Evolutionary conservation across 306 rosid species (phyloP).

Genomic region (Cucurbita maxima): DNA sequence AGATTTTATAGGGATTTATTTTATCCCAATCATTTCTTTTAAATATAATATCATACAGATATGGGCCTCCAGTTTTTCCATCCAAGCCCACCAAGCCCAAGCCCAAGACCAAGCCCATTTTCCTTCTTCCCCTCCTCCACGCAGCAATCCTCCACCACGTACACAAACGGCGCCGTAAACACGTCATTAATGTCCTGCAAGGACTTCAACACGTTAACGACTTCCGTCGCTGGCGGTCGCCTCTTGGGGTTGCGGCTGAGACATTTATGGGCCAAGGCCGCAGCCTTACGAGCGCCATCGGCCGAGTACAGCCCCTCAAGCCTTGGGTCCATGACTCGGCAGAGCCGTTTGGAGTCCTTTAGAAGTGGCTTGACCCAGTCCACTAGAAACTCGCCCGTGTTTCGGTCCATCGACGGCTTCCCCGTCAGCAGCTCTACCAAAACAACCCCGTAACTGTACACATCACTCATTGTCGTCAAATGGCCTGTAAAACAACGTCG

Average conservation of each 20-base stretch:
- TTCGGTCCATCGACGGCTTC: slow-evolving; percentile 39
- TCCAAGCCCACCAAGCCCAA: background rate
- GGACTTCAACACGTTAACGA: slow-evolving; percentile 36
- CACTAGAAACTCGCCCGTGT: slow-evolving; percentile 32
- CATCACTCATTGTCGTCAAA: slow-evolving; percentile 70
- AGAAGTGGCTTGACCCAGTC: slow-evolving; percentile 69
- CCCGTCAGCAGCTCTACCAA: slow-evolving; percentile 72
- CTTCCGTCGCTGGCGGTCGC: slow-evolving; percentile 54
- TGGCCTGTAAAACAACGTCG: slow-evolving; percentile 28
- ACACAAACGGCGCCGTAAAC: slow-evolving; percentile 49
- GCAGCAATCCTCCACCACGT: slow-evolving; percentile 26
- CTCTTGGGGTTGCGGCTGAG: slow-evolving; percentile 43
- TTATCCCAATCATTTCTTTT: background rate
- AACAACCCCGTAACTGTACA: slow-evolving; percentile 77
- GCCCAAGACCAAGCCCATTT: background rate
- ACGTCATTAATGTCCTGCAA: slow-evolving; percentile 44
- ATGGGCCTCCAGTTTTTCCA: slow-evolving; percentile 4
- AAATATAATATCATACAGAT: background rate
- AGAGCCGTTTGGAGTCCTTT: slow-evolving; percentile 44
- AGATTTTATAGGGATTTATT: background rate
- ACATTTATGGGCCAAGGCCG: slow-evolving; percentile 70
- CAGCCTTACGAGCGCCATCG: slow-evolving; percentile 61
- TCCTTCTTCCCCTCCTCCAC: background rate
- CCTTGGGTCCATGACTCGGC: slow-evolving; percentile 74
- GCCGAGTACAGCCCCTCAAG: slow-evolving; percentile 70